Evolutionary conservation across 1,139 yeast species (phyloP).

Genomic region (Lodderomyces pseudojiufengensis): DNA sequence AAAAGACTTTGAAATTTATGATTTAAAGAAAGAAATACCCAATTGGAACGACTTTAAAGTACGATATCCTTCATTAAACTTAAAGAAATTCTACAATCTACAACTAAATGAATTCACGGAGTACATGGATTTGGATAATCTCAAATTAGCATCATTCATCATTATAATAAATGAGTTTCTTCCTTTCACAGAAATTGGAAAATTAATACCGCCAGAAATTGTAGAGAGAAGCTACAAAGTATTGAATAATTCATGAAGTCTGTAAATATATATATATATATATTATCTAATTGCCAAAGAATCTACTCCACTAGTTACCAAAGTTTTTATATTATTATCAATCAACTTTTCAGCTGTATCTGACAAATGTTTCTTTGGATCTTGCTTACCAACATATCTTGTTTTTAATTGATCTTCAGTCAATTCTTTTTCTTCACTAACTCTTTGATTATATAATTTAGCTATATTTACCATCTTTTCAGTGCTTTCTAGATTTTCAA

Average conservation of each 20-base stretch:
- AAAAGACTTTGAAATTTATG: slow-evolving; percentile 13
- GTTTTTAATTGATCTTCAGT: slow-evolving; percentile 88
- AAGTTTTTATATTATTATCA: slow-evolving; percentile 85
- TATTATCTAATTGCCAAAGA: slow-evolving; percentile 69
- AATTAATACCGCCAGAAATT: slow-evolving; percentile 6
- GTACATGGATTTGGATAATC: slow-evolving; percentile 9
- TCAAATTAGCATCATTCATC: slow-evolving; percentile 21
- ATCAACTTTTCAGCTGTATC: slow-evolving; percentile 83
- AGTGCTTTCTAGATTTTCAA: slow-evolving; percentile 68
- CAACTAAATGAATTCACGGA: slow-evolving; percentile 15
- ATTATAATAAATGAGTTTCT: slow-evolving; percentile 19
- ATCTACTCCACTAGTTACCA: slow-evolving; percentile 85
- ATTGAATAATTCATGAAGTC: slow-evolving; percentile 2
- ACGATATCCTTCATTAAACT: slow-evolving; percentile 21
- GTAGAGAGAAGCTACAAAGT: slow-evolving; percentile 13
- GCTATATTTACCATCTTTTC: slow-evolving; percentile 87
- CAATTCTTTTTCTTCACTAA: slow-evolving; percentile 88
- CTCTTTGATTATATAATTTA: slow-evolving; percentile 82
- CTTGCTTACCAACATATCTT: slow-evolving; percentile 96
- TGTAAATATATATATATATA: not conserved
- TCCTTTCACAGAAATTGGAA: slow-evolving; percentile 17
- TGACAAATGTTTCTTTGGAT: slow-evolving; percentile 94
- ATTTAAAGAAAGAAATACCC: slow-evolving; percentile 18
- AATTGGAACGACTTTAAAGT: slow-evolving; percentile 25
- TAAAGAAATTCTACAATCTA: slow-evolving; percentile 14